Base-by-base conservation (phyloP, 495 filamentous ascomycete species). In the Filosporella fistucella region DNA sequence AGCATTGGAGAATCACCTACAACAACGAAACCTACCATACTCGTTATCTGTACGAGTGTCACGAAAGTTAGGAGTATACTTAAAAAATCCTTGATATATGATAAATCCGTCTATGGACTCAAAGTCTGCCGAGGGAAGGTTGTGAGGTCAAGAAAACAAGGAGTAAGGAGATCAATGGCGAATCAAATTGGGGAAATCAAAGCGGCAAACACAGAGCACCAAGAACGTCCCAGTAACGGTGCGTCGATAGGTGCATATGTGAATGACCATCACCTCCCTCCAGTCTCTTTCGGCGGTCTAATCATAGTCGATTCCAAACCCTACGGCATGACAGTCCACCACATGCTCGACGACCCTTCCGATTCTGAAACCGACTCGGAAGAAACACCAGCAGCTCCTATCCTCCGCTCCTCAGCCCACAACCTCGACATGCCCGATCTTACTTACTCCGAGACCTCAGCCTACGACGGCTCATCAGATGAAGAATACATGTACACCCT, bases 311-410 rank as follows among this genome's bases (percentile, higher is more conserved):
- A 96, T 62, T 80, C 84, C 42, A 77, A 84, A 52, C 79, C 85
- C 1, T 93, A 88, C 59, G 91, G 91, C 7, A 88, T 96, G 84
- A 95, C 86, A 14, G 91, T 96, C 2, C 91, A 97, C 54, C 91
- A 97, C 61, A 88, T 97, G 81, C 74, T 97, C 1, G 91, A 97
- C 54, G 79, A 85, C 13, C 86, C 85, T 4, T 86, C 84, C 22
- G 76, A 82, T 13, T 49, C 21, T 1, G 77, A 80, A 32, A n/a
- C n/a, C n/a, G 68, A 76, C 52, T 58, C 75, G 47, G 62, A 75
- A 57, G 56, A 66, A 45, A 25, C 69, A 41, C 35, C 26, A 63
- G 18, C 52, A 61, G 61, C 67, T 4, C 56, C 62, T 25, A 61
- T 36, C 45, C 53, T 56, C 42, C 66, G 64, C 24, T 69, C 61